These are phyloP conservation scores for Trichoderma orchidacearum DNA, from an alignment of 495 filamentous ascomycete species.

Conservation along the genomic window DNA sequence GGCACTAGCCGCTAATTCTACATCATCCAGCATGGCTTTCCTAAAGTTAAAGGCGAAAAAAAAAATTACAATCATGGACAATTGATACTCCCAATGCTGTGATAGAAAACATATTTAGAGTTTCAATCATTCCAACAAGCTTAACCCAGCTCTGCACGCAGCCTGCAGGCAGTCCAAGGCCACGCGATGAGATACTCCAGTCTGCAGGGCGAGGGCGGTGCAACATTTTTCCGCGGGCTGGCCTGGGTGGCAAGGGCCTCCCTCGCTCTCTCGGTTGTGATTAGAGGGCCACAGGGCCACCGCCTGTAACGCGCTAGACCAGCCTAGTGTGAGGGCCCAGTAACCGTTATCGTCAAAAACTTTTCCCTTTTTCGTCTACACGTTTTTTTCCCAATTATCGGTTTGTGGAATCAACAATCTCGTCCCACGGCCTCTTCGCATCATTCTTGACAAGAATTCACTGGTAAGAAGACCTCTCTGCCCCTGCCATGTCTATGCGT, in stretches of 20 bases:
- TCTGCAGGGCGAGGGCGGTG: neutral
- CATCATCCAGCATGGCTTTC: too few species aligned
- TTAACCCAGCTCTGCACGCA: neutral
- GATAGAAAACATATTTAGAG: too few species aligned
- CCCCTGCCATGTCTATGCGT: too few species aligned
- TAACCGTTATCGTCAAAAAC: neutral
- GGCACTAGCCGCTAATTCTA: too few species aligned
- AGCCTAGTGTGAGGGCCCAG: neutral
- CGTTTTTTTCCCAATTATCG: slow-evolving; percentile 1
- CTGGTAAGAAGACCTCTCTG: too few species aligned
- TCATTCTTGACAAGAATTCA: neutral
- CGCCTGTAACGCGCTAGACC: neutral
- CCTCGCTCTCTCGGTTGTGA: slow-evolving; percentile 1
- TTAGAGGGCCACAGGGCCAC: neutral
- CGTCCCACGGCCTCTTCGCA: neutral
- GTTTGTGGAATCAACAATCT: neutral
- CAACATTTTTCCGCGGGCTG: neutral
- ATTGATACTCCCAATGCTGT: too few species aligned
- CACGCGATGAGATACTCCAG: too few species aligned
- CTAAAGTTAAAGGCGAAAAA: too few species aligned
- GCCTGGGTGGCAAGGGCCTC: slow-evolving; percentile 3
- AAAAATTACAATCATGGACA: too few species aligned
- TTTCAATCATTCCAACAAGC: too few species aligned
- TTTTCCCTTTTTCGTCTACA: slow-evolving; percentile 1
- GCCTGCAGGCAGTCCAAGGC: too few species aligned